phyloP scores from a whole-genome alignment of 73 alveolate species.

The Symbiodinium natans region DNA sequence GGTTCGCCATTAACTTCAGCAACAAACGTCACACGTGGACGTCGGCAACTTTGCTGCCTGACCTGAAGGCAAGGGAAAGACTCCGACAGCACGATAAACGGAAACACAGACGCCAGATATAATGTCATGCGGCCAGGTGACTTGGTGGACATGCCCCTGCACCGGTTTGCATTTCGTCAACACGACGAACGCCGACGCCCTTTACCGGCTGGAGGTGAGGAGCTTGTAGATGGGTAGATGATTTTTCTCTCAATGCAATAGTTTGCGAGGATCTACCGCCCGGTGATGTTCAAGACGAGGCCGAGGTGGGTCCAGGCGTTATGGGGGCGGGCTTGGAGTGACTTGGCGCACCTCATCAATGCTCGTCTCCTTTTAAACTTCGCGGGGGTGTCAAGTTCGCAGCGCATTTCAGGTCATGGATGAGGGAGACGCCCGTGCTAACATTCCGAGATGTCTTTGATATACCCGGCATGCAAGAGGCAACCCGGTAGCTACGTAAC shows the following conservation, averaged over 20 bases:
- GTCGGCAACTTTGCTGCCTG: background rate
- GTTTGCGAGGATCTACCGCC: too few relatives aligned
- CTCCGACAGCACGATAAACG: background rate
- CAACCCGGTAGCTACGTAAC: too few relatives aligned
- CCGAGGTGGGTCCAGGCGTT: background rate
- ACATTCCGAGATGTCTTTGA: too few relatives aligned
- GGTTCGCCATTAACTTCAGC: background rate
- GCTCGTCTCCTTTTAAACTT: background rate
- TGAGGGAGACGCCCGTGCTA: too few relatives aligned
- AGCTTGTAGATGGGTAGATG: background rate
- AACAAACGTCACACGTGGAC: background rate
- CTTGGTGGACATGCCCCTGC: background rate
- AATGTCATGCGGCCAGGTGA: background rate
- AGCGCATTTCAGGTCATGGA: too few relatives aligned
- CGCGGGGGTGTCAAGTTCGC: background rate
- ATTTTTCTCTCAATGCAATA: too few relatives aligned
- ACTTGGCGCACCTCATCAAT: background rate
- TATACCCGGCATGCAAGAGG: too few relatives aligned
- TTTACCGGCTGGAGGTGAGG: background rate
- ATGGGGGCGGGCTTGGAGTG: background rate
- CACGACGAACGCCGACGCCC: background rate
- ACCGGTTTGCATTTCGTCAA: background rate
- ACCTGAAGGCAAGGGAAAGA: background rate
- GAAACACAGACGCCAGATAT: background rate
- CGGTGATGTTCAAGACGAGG: too few relatives aligned